Conservation (phyloP, 176 grass and related monocot species). For the Hsuehochloa calcarea region DNA sequence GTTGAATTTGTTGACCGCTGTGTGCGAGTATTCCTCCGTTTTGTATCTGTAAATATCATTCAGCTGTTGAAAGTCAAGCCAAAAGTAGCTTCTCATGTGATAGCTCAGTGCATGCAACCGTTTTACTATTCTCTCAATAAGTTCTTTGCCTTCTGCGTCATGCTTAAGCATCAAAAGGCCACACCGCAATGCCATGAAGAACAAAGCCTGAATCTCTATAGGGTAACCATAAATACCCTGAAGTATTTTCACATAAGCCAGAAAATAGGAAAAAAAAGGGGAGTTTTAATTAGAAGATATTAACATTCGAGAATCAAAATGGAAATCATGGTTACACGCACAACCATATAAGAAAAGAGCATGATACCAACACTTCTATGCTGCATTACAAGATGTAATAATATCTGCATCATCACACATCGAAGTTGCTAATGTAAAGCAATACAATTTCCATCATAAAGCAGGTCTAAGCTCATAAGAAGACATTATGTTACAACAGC, state of each 20-base stretch:
- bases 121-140: slow-evolving; percentile 40
- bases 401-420: background rate
- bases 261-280: background rate
- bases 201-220: slow-evolving; percentile 56
- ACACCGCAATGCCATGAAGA: slow-evolving; percentile 50
- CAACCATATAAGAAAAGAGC: background rate
- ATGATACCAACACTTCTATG: background rate
- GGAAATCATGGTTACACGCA: background rate
- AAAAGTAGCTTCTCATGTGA: slow-evolving; percentile 57
- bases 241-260: background rate
- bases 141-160: slow-evolving; percentile 48
- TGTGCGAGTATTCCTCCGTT: slow-evolving; percentile 53
- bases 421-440: background rate
- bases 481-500: background rate
- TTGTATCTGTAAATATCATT: slow-evolving; percentile 60
- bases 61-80: slow-evolving; percentile 52
- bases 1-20: slow-evolving; percentile 26
- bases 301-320: background rate
- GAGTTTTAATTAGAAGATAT: background rate
- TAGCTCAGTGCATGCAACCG: slow-evolving; percentile 48
- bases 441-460: background rate
- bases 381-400: background rate
- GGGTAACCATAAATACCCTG: slow-evolving; percentile 46
- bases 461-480: background rate
- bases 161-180: slow-evolving; percentile 41